phyloP scores from a whole-genome alignment of 176 grass and related monocot genomes.

The Melocanna baccifera region DNA sequence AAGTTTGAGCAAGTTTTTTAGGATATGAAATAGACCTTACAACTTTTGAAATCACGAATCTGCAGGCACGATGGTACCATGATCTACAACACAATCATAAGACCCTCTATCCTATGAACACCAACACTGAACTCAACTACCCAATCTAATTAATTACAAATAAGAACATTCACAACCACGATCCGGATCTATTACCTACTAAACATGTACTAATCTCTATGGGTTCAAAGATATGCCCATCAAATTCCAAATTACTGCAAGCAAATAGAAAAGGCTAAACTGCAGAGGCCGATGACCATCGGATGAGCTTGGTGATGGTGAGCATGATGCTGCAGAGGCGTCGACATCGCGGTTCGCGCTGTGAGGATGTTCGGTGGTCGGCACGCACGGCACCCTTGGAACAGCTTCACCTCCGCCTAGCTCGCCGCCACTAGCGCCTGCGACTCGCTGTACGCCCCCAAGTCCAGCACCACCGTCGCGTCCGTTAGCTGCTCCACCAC shows the following conservation, averaged over 20 bases:
- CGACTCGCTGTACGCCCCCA: constrained; percentile 41
- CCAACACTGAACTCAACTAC: neutral
- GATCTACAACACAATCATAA: neutral
- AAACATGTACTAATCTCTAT: neutral
- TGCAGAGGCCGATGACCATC: neutral
- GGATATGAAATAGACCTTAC: too few species aligned
- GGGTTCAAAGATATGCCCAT: neutral
- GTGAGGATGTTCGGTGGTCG: constrained; percentile 50
- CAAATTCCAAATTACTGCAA: neutral
- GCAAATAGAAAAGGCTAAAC: neutral
- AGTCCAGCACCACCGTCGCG: constrained; percentile 43
- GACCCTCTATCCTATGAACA: neutral
- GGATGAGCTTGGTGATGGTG: constrained; percentile 45
- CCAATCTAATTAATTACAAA: neutral
- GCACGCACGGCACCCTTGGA: constrained; percentile 43
- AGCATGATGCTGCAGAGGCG: constrained; percentile 57
- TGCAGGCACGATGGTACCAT: neutral
- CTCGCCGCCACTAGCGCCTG: constrained; percentile 42
- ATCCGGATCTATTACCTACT: neutral
- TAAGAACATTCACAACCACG: neutral
- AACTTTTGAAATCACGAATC: neutral
- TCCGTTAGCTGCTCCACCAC: too few species aligned
- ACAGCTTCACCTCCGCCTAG: constrained; percentile 45
- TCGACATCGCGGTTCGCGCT: constrained; percentile 53
- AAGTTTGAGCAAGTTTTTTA: too few species aligned